Evolutionary conservation across 2,329 filamentous ascomycete species (phyloP).

Genomic region (Amesomyces nigricolor): DNA sequence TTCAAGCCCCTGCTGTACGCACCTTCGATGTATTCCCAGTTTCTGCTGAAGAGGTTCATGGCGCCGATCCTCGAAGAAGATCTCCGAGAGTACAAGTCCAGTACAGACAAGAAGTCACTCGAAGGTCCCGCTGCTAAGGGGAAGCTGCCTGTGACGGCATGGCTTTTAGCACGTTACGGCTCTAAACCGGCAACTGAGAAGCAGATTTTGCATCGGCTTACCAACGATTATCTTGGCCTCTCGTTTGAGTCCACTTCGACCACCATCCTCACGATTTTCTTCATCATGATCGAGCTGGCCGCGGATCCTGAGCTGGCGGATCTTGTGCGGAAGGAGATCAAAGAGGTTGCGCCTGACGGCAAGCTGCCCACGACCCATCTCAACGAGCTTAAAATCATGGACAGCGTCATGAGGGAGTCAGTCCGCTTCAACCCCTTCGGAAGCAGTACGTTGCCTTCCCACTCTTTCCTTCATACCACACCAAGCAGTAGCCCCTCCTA

Average conservation of each 20-base stretch:
- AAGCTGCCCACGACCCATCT: conserved; percentile 16
- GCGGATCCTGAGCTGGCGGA: background rate
- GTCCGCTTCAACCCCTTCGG: conserved; percentile 16
- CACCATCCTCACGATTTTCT: background rate
- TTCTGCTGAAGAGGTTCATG: background rate
- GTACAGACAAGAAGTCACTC: background rate
- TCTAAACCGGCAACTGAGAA: background rate
- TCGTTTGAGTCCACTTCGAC: background rate
- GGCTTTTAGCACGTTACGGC: background rate
- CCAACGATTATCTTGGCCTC: background rate
- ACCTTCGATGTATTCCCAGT: background rate
- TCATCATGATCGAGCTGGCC: background rate
- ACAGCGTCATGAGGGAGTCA: conserved; percentile 26
- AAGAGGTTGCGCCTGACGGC: background rate
- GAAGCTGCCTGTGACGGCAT: background rate
- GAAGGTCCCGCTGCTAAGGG: background rate
- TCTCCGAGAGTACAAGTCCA: background rate
- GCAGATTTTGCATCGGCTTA: background rate
- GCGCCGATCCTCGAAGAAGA: background rate
- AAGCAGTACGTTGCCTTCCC: background rate
- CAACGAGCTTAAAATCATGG: conserved; percentile 24
- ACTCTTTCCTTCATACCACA: background rate
- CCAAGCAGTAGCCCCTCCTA: background rate
- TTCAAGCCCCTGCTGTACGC: background rate
- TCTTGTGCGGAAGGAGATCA: background rate